phyloP scores from a whole-genome alignment of 306 rosid species.

The Ceratonia siliqua region DNA sequence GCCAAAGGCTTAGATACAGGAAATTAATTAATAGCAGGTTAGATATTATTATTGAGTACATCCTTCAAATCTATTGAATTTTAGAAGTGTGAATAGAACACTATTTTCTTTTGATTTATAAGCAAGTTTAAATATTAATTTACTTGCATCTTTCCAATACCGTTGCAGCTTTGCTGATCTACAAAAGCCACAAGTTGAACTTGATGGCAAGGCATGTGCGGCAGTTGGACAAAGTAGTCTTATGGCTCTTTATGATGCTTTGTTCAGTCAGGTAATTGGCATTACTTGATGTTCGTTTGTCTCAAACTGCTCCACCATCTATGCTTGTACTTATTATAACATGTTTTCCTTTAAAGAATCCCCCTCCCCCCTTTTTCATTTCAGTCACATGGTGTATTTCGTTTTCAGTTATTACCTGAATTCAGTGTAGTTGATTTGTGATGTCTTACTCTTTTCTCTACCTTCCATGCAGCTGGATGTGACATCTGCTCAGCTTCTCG shows the following conservation, averaged over 20 bases:
- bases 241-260: constrained; percentile 87
- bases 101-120: neutral
- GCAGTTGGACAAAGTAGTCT: constrained; percentile 96
- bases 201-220: constrained; percentile 98
- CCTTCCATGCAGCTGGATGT: constrained; percentile 72
- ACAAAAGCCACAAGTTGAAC: constrained; percentile 90
- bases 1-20: constrained; percentile 88
- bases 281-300: neutral
- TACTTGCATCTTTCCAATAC: constrained; percentile 18
- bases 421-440: constrained; percentile 13
- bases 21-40: constrained; percentile 90
- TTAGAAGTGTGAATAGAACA: neutral
- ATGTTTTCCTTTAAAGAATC: neutral
- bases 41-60: constrained; percentile 3
- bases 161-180: constrained; percentile 89
- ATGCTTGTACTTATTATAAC: neutral
- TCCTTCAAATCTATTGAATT: neutral
- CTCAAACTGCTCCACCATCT: neutral
- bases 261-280: constrained; percentile 83
- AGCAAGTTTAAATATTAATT: constrained; percentile 20
- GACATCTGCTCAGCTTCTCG: constrained; percentile 96
- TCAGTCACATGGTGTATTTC: neutral
- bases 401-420: constrained; percentile 8
- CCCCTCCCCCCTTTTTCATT: neutral
- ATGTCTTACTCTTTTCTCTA: constrained; percentile 29